A percentile compares a stretch with the other conserved stretches of the same genome.
Conservation (phyloP, 805 yeast genomes). For the Saccharomycopsis sp. region DNA sequence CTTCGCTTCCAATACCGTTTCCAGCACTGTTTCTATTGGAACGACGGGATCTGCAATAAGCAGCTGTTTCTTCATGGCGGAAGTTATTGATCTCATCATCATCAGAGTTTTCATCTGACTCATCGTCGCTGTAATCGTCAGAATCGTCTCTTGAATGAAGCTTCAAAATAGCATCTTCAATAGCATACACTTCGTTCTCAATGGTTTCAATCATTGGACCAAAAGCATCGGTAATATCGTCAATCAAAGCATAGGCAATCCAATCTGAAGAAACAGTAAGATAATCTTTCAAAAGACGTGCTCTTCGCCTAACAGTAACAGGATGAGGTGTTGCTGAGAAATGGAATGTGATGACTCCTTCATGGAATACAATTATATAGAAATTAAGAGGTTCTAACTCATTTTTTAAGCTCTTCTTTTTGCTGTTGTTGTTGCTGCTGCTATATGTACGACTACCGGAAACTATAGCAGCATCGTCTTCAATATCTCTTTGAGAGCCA, state of each 20-base stretch:
- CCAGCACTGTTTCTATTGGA: slow-evolving; percentile 27
- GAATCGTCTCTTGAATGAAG: slow-evolving; percentile 69
- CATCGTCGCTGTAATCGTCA: slow-evolving; percentile 34
- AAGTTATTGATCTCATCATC: neutral
- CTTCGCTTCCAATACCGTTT: slow-evolving; percentile 20
- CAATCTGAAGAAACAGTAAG: slow-evolving; percentile 89
- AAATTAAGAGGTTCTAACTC: slow-evolving; percentile 86
- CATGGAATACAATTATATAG: slow-evolving; percentile 84
- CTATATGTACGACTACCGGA: neutral
- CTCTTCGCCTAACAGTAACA: slow-evolving; percentile 89
- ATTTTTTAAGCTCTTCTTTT: slow-evolving; percentile 27
- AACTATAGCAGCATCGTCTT: neutral
- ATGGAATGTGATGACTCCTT: slow-evolving; percentile 90
- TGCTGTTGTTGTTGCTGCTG: slow-evolving; percentile 4
- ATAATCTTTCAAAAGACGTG: slow-evolving; percentile 79
- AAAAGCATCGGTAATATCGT: slow-evolving; percentile 95
- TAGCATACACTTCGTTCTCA: slow-evolving; percentile 90
- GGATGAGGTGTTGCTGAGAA: slow-evolving; percentile 95
- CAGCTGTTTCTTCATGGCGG: slow-evolving; percentile 7
- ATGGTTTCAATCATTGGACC: slow-evolving; percentile 94
- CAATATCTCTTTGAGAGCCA: neutral
- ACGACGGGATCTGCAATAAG: neutral
- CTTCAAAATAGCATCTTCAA: slow-evolving; percentile 82
- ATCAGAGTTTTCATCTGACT: slow-evolving; percentile 27
- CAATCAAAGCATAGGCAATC: slow-evolving; percentile 94